Evolutionary conservation across 352 stramenopile species (phyloP), one percentile per base, ranked within the genome.

Genomic region (Nothophytophthora sp.): DNA sequence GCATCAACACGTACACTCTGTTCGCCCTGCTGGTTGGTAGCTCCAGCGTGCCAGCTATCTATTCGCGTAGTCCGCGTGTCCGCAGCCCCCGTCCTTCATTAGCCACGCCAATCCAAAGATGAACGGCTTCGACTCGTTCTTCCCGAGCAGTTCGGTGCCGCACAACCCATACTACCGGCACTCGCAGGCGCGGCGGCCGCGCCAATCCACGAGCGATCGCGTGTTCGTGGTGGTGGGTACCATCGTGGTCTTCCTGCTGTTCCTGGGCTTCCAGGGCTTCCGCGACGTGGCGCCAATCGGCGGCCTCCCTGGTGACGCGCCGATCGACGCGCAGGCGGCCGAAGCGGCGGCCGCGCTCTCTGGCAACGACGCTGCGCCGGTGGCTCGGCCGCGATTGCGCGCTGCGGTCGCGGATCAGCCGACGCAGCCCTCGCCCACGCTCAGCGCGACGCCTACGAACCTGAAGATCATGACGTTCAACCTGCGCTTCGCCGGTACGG

Each of bases 381-480:
- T n/a, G n/a, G n/a, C n/a, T n/a, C n/a, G 35, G 7, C 72, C 69
- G 30, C 76, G 64, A 18, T 45, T 91, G 6, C 82, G 82, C 15
- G 76, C 58, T 2, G 70, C 41, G 15, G 49, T 8, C 11, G 50
- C 52, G 5, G 51, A 64, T 4, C 4, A 50, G n/a, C 28, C 36
- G 16, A 37, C 20, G 34, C 37, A 60, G 27, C 42, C 59, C 49
- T 45, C 63, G 30, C 40, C 50, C 28, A 49, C 32, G 27, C 47
- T 73, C 38, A 70, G 62, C 58, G 63, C 67, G n/a, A 63, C 71
- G 30, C 70, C 77, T 13, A 43, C 79, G 39, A 78, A 61, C 36
- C 59, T 95, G 49, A 86, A 86, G 44, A 60, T 91, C 51, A 91
- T 91, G 81, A 91, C 81, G n/a, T 91, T 91, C 60, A 91, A 91